phyloP scores from a whole-genome alignment of 345 rosid species.

The Sonneratia caseolaris region DNA sequence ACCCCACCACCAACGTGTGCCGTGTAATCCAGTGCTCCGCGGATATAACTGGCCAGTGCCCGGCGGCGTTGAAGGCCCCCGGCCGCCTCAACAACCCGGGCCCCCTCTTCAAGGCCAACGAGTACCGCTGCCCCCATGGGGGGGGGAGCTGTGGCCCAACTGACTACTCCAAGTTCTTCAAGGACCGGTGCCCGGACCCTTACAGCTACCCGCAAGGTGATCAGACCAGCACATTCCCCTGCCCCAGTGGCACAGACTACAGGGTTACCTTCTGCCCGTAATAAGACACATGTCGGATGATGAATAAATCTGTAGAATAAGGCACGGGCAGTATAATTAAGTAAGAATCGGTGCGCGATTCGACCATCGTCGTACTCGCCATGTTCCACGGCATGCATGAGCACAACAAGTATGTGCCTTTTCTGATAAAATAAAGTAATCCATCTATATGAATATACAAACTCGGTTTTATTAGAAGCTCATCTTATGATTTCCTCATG shows the following conservation, averaged over 20 bases:
- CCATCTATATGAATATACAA: no score
- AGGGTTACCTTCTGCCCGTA: conserved; percentile 1
- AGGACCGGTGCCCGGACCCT: conserved; percentile 1
- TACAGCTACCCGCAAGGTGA: conserved; percentile 1
- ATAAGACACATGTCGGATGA: no score
- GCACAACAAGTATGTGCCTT: no score
- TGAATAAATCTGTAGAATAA: no score
- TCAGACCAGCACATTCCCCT: background rate
- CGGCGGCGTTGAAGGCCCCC: background rate
- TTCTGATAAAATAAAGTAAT: no score
- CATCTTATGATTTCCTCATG: no score
- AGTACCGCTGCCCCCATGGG: background rate
- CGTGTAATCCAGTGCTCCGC: background rate
- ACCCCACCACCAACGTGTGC: background rate
- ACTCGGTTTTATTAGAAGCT: no score
- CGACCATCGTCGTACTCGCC: background rate
- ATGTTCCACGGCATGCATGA: background rate
- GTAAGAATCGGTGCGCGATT: background rate
- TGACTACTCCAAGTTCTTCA: background rate
- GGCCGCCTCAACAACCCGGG: conserved; percentile 1
- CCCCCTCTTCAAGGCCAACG: background rate
- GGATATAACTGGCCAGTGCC: conserved; percentile 1
- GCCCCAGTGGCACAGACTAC: background rate
- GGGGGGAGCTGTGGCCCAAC: background rate
- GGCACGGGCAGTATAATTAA: no score